A percentile compares a stretch with the other conserved stretches of the same genome.
Evolutionary conservation across 768 basidiomycete genomes (phyloP).

Genomic region (Russula brevipes): DNA sequence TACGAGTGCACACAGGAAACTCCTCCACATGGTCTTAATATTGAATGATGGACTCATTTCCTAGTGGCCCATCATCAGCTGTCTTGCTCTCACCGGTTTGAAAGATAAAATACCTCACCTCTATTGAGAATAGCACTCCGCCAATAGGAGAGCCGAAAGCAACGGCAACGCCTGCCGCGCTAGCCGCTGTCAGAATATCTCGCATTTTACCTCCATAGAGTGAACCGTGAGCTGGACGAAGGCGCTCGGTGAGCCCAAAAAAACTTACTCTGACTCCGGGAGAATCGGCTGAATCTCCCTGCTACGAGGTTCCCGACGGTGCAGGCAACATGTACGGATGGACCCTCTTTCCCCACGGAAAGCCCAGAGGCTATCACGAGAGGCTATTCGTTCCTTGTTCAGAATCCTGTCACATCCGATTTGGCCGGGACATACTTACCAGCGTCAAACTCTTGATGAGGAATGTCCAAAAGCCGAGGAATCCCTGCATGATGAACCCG

Average conservation of each 20-base stretch:
- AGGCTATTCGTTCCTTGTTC: slow-evolving; percentile 50
- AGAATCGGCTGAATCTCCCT: slow-evolving; percentile 73
- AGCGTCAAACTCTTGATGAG: slow-evolving; percentile 91
- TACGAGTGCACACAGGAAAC: slow-evolving; percentile 94
- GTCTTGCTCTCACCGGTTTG: background rate
- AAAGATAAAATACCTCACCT: slow-evolving; percentile 48
- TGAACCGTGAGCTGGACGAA: slow-evolving; percentile 23
- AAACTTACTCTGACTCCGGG: slow-evolving; percentile 76
- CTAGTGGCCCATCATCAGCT: slow-evolving; percentile 36
- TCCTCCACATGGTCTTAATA: slow-evolving; percentile 98
- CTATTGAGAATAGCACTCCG: slow-evolving; percentile 95
- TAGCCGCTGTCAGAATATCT: slow-evolving; percentile 90
- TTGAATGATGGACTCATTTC: slow-evolving; percentile 99
- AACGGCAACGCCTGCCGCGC: slow-evolving; percentile 96
- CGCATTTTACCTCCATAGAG: slow-evolving; percentile 60
- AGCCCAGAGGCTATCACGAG: slow-evolving; percentile 95
- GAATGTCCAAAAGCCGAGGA: slow-evolving; percentile 83
- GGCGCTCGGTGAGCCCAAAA: background rate
- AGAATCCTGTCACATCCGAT: slow-evolving; percentile 1
- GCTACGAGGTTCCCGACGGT: slow-evolving; percentile 91
- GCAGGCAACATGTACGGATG: slow-evolving; percentile 95
- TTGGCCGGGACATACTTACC: slow-evolving; percentile 44
- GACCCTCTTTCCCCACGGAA: slow-evolving; percentile 97
- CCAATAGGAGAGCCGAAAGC: slow-evolving; percentile 98
- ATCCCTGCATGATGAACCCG: slow-evolving; percentile 97